phyloP scores from a whole-genome alignment of 1,284 basidiomycete genomes.

The Ceratobasidium sp. region DNA sequence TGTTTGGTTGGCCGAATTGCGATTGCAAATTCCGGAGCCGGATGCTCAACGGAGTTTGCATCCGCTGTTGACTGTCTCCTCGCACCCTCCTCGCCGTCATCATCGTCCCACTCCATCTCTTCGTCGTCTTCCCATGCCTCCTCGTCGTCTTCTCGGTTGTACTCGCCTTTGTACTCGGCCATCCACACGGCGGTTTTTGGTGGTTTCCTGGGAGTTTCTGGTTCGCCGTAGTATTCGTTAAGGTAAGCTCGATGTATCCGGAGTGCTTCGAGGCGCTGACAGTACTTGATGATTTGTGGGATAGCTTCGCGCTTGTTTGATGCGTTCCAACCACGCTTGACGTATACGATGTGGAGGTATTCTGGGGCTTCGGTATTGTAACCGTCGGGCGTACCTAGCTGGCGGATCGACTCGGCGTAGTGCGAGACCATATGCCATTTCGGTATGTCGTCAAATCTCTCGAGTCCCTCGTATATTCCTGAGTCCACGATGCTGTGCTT shows the following conservation, averaged over 20 bases:
- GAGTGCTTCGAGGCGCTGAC: neutral
- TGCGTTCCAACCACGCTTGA: neutral
- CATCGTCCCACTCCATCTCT: too few species aligned
- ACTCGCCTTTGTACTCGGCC: neutral
- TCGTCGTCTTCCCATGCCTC: too few species aligned
- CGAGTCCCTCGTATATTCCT: neutral
- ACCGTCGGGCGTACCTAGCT: slow-evolving; percentile 12
- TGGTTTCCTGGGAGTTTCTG: neutral
- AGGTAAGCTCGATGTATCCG: slow-evolving; percentile 6
- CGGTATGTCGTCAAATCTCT: neutral
- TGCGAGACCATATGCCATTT: slow-evolving; percentile 37
- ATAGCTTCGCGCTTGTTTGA: neutral
- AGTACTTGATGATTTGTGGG: neutral
- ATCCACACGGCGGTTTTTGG: neutral
- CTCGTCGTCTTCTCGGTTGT: neutral
- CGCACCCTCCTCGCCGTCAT: too few species aligned
- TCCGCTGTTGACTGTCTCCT: too few species aligned
- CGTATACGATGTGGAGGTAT: slow-evolving; percentile 23
- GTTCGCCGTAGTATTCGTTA: neutral
- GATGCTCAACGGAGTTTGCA: neutral
- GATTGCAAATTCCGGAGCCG: neutral
- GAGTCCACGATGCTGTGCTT: neutral
- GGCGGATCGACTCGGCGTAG: neutral
- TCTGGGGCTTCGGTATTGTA: slow-evolving; percentile 41
- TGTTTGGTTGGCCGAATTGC: neutral